A percentile compares a stretch with the other conserved stretches of the same genome.
phyloP scores from a whole-genome alignment of 208 protist species.

The Wallacemonas sp. region DNA sequence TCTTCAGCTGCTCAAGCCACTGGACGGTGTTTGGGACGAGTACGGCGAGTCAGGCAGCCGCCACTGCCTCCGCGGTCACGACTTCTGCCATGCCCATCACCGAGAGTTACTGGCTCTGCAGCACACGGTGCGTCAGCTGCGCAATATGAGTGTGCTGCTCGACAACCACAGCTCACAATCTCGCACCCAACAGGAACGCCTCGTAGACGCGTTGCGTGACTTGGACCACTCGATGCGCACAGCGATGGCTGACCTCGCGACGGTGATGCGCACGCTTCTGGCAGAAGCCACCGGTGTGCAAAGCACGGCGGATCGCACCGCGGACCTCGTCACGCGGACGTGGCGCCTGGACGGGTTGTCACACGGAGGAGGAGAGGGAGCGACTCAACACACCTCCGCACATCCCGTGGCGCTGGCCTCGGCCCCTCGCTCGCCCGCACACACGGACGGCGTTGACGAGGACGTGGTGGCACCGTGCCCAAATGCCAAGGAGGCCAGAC shows the following conservation, averaged over 20 bases:
- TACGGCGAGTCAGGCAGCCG: too few species aligned
- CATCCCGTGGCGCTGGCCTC: too few species aligned
- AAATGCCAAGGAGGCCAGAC: too few species aligned
- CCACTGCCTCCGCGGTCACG: too few species aligned
- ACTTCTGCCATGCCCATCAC: neutral
- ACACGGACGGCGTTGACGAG: too few species aligned
- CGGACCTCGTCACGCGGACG: neutral
- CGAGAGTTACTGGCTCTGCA: slow-evolving; percentile 10
- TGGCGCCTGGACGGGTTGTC: too few species aligned
- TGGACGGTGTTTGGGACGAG: too few species aligned
- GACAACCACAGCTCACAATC: slow-evolving; percentile 34
- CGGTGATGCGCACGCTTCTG: neutral
- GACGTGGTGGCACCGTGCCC: too few species aligned
- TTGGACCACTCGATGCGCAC: slow-evolving; percentile 26
- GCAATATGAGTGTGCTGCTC: slow-evolving; percentile 45
- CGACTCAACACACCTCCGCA: too few species aligned
- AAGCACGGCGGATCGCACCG: neutral
- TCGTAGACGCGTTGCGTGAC: slow-evolving; percentile 12
- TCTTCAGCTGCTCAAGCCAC: too few species aligned
- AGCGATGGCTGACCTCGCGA: slow-evolving; percentile 16
- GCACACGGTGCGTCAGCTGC: slow-evolving; percentile 32
- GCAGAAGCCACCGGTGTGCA: neutral
- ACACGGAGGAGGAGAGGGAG: too few species aligned
- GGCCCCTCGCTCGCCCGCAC: too few species aligned
- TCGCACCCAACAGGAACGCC: slow-evolving; percentile 3